phyloP scores from a whole-genome alignment of 1,284 basidiomycete species.

The Moesziomyces sp. region DNA sequence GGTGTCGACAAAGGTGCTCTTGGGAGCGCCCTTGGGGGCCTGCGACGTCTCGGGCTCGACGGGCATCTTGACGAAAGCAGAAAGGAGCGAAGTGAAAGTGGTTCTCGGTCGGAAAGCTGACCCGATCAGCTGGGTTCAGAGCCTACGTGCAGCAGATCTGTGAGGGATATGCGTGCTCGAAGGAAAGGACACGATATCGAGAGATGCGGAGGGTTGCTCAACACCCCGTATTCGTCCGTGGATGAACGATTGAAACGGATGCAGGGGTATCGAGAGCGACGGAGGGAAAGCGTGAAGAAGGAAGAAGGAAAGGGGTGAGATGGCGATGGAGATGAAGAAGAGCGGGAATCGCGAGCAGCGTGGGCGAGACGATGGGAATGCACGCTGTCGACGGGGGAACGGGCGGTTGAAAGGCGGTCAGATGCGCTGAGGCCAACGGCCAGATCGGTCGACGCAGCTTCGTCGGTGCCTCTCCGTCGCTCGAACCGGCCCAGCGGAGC shows the following conservation, averaged over 20 bases:
- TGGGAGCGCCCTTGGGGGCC: slow-evolving; percentile 48
- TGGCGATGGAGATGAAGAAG: neutral
- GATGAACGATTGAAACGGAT: slow-evolving; percentile 8
- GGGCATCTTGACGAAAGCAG: slow-evolving; percentile 25
- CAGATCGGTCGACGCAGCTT: slow-evolving; percentile 12
- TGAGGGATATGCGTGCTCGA: neutral
- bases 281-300: slow-evolving; percentile 11
- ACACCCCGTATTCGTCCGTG: slow-evolving; percentile 17
- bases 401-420: neutral
- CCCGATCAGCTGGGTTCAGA: neutral
- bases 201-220: slow-evolving; percentile 6
- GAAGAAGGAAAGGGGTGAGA: neutral
- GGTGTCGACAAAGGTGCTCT: slow-evolving; percentile 60
- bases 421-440: neutral
- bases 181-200: neutral
- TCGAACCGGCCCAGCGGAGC: slow-evolving; percentile 12
- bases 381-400: slow-evolving; percentile 1
- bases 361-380: neutral
- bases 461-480: slow-evolving; percentile 3
- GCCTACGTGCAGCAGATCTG: neutral
- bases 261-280: slow-evolving; percentile 5
- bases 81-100: neutral
- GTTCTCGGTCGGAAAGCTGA: neutral
- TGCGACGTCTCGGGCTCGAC: slow-evolving; percentile 48
- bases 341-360: slow-evolving; percentile 2